Evolutionary conservation across 2,329 filamentous ascomycete species (phyloP).

Genomic region (Gaeumannomyces tritici): DNA sequence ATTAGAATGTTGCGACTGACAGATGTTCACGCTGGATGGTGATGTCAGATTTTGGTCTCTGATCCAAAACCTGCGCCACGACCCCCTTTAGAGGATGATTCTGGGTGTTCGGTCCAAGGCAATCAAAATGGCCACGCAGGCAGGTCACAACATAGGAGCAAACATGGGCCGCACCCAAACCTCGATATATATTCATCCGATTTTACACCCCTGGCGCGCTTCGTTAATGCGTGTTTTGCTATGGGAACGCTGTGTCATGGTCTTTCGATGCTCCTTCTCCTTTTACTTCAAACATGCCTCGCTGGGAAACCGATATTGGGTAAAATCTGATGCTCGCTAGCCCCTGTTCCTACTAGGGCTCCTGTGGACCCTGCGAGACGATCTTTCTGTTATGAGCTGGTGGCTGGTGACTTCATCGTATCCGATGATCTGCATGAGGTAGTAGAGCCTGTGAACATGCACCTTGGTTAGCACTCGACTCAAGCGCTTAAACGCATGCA

Average conservation of each 20-base stretch:
- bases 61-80: too few species aligned
- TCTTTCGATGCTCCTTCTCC: not conserved
- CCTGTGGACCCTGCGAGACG: conserved; percentile 13
- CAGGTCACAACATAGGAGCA: not conserved
- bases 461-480: conserved; percentile 12
- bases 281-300: not conserved
- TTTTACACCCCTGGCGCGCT: not conserved
- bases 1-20: too few species aligned
- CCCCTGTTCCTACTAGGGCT: conserved; percentile 13
- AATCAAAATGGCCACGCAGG: too few species aligned
- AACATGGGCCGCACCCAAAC: not conserved
- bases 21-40: too few species aligned
- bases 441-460: conserved; percentile 29
- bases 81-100: too few species aligned
- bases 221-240: not conserved
- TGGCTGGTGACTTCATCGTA: conserved; percentile 44
- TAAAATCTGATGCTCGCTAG: not conserved
- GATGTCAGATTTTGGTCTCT: too few species aligned
- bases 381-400: conserved; percentile 32
- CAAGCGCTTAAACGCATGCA: not conserved
- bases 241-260: not conserved
- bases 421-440: conserved; percentile 41
- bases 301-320: not conserved
- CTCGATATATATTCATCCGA: not conserved
- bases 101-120: too few species aligned